These are phyloP conservation scores for Talaromyces funiculosus DNA, from an alignment of 2,329 filamentous ascomycete genomes.

Conservation along the genomic window DNA sequence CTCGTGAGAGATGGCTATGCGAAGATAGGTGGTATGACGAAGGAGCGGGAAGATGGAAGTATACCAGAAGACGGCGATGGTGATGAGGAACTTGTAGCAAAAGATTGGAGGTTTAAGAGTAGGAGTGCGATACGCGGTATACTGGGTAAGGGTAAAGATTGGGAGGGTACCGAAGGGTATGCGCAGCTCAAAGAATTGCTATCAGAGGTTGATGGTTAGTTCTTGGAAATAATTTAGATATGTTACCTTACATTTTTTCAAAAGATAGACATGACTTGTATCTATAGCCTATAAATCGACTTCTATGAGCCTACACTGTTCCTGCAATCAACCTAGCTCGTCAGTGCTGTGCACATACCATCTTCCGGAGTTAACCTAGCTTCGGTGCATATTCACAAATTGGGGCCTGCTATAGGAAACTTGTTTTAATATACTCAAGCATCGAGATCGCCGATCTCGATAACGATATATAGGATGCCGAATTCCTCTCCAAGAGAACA, in stretches of 20 bases:
- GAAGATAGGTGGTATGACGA: constrained; percentile 62
- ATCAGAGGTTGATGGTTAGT: constrained; percentile 28
- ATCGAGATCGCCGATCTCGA: neutral
- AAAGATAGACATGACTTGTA: neutral
- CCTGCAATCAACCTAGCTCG: neutral
- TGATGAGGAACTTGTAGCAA: constrained; percentile 57
- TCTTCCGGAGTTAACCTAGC: too few relatives aligned
- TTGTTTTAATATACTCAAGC: neutral
- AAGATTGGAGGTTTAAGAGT: constrained; percentile 83
- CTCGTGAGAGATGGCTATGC: constrained; percentile 73
- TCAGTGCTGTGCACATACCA: neutral
- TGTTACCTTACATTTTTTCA: too few relatives aligned
- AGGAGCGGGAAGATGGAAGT: constrained; percentile 48
- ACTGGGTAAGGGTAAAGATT: constrained; percentile 72
- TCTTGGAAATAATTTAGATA: neutral
- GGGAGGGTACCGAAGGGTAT: constrained; percentile 57
- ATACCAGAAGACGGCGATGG: constrained; percentile 22
- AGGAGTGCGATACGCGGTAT: constrained; percentile 77
- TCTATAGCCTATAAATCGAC: neutral
- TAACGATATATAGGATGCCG: neutral
- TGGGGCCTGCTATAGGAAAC: neutral
- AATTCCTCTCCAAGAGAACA: neutral
- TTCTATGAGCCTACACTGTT: neutral
- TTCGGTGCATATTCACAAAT: neutral
- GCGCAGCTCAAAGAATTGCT: constrained; percentile 33